Evolutionary conservation across 2,329 filamentous ascomycete species (phyloP).

Genomic region (Neodidymelliopsis sp.): DNA sequence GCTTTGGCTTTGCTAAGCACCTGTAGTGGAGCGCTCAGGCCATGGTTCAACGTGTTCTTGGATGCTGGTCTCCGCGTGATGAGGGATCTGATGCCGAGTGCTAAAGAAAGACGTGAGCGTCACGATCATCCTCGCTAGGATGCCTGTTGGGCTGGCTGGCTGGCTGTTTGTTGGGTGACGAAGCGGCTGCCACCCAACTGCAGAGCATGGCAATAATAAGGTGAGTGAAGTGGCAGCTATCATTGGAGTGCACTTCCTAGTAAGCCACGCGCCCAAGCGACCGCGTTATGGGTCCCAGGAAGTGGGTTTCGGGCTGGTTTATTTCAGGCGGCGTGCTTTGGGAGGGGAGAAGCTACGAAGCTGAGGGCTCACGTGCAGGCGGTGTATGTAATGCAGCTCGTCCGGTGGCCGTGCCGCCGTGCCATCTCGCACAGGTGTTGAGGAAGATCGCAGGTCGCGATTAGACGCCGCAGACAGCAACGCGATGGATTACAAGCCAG

Average conservation of each 20-base stretch:
- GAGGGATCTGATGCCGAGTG: constrained; percentile 8
- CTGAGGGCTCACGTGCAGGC: constrained; percentile 33
- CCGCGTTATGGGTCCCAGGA: constrained; percentile 19
- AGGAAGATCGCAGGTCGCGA: constrained; percentile 10
- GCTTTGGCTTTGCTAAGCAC: constrained; percentile 11
- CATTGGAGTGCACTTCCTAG: constrained; percentile 25
- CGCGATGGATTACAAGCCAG: constrained; percentile 10
- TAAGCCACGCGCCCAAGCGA: constrained; percentile 33
- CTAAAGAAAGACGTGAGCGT: constrained; percentile 15
- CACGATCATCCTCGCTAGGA: constrained; percentile 6
- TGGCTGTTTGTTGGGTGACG: constrained; percentile 11
- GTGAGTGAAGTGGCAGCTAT: constrained; percentile 10
- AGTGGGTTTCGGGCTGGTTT: constrained; percentile 31
- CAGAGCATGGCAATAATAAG: constrained; percentile 14
- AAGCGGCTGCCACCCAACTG: constrained; percentile 13
- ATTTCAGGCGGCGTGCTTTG: constrained; percentile 25
- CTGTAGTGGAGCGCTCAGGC: constrained; percentile 18
- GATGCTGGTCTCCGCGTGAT: constrained; percentile 15
- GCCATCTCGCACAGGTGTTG: constrained; percentile 3
- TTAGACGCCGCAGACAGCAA: constrained; percentile 13
- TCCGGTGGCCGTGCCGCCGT: neutral
- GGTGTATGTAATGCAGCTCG: constrained; percentile 22
- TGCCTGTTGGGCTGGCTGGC: constrained; percentile 13
- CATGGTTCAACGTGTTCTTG: constrained; percentile 8
- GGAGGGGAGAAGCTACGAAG: constrained; percentile 28